Base-by-base conservation (phyloP, 2,329 filamentous ascomycete species). In the Aspergillus novofumigatus region DNA sequence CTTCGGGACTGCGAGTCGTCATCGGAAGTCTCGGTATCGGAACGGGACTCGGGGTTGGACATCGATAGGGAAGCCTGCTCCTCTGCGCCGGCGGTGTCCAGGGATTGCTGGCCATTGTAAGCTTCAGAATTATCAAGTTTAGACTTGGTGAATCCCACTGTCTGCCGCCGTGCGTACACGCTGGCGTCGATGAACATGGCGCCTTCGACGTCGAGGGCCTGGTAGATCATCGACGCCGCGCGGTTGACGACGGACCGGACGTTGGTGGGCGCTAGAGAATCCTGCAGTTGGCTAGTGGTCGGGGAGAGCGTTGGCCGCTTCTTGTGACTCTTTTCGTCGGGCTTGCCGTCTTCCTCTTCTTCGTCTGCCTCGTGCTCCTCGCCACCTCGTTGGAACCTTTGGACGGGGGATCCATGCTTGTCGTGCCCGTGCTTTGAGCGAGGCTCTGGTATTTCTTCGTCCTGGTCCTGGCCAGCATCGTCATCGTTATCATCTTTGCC, bases 101-200 rank as follows among this genome's bases (percentile, higher is more conserved):
- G 20, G 8, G 21, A 20, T 5, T 10, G 42, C 42, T 45, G 42
- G 20, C 0, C 8, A 23, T 11, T 21, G 42, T 44, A 21, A 20
- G 8, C 20, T 44, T 44, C 42, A 1, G 47, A 10, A n/a, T 54
- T 41, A 20, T 49, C 48, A 3, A 52, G 38, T 23, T 28, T 32
- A 4, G 21, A 17, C 1, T 44, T 29, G 7, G 56, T 42, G 8
- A 49, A 51, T 14, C 59, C 58, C 35, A 63, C 55, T 38, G 59
- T 56, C 26, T 61, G 58, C 6, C 61, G 56, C n/a, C 61, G 57
- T 21, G 60, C 53, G 42, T 62, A 64, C n/a, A 45, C 29, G 56
- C 63, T 59, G 3, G 61, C 59, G 41, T 65, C 62, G 21, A 65
- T 59, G 26, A 65, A 65, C 55, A 64, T 61, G 6, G 52, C 58